These are phyloP conservation scores for Lotmaria passim DNA, from an alignment of 208 protist species.

Conservation along the genomic window DNA sequence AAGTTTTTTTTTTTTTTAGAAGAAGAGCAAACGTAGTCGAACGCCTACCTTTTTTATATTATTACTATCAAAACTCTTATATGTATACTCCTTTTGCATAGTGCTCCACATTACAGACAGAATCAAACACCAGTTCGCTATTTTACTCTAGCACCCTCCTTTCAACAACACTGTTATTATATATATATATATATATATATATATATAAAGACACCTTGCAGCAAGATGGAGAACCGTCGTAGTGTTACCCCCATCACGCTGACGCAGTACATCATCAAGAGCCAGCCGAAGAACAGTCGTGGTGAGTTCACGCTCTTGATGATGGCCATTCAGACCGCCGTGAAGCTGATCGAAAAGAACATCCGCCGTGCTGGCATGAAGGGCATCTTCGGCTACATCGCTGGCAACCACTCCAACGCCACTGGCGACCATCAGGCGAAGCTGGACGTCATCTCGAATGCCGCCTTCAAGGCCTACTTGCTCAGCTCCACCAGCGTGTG, in stretches of 20 bases:
- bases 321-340: slow-evolving; percentile 89
- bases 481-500: slow-evolving; percentile 75
- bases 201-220: too few relatives aligned
- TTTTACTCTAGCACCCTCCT: slow-evolving; percentile 4
- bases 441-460: slow-evolving; percentile 88
- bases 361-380: slow-evolving; percentile 87
- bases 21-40: too few relatives aligned
- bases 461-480: slow-evolving; percentile 87
- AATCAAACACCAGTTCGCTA: slow-evolving; percentile 13
- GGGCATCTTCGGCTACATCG: slow-evolving; percentile 82
- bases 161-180: too few relatives aligned
- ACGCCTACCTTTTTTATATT: too few relatives aligned
- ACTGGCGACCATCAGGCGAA: slow-evolving; percentile 88
- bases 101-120: background rate
- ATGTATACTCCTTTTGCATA: too few relatives aligned
- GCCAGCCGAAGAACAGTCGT: slow-evolving; percentile 72
- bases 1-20: too few relatives aligned
- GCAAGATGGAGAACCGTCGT: slow-evolving; percentile 26
- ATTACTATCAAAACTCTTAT: too few relatives aligned
- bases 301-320: slow-evolving; percentile 90
- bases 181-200: too few relatives aligned
- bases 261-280: slow-evolving; percentile 88
- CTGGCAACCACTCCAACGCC: slow-evolving; percentile 54
- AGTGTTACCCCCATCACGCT: slow-evolving; percentile 56
- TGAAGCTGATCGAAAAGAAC: slow-evolving; percentile 89